Percentiles rank a stretch among this genome's conserved stretches.
Evolutionary conservation across 1,284 basidiomycete genomes (phyloP).

Genomic region (Phenoliferia sp.): DNA sequence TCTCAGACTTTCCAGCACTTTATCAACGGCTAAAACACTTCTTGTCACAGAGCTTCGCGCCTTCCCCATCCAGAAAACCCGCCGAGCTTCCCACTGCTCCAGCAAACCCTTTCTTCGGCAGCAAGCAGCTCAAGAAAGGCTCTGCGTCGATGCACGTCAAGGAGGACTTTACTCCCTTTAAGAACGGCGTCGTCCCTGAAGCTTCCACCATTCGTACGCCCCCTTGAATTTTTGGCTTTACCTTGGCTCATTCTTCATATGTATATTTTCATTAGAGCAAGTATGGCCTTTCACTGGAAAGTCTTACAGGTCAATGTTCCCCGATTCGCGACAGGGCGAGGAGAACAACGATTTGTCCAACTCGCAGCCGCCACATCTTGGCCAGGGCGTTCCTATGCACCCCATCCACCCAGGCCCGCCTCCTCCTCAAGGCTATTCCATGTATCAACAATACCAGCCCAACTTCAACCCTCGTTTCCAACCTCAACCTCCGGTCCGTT

Average conservation of each 20-base stretch:
- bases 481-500: slow-evolving; percentile 1
- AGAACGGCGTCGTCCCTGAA: slow-evolving; percentile 22
- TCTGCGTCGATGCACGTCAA: slow-evolving; percentile 36
- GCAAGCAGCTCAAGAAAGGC: slow-evolving; percentile 29
- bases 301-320: slow-evolving; percentile 31
- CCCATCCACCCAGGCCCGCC: background rate
- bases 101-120: slow-evolving; percentile 37
- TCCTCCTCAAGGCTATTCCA: background rate
- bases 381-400: background rate
- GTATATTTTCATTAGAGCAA: background rate
- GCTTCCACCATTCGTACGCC: slow-evolving; percentile 22
- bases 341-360: background rate
- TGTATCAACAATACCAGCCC: slow-evolving; percentile 5
- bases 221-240: background rate
- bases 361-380: background rate
- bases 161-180: slow-evolving; percentile 39
- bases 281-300: slow-evolving; percentile 36
- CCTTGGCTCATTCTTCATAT: background rate
- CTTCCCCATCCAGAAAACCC: slow-evolving; percentile 11
- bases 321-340: background rate
- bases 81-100: background rate
- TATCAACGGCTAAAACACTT: background rate
- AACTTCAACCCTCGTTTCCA: slow-evolving; percentile 1
- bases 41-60: background rate
- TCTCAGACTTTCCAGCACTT: background rate